Conservation (phyloP, 345 rosid species). For the Excoecaria cochinchinensis region DNA sequence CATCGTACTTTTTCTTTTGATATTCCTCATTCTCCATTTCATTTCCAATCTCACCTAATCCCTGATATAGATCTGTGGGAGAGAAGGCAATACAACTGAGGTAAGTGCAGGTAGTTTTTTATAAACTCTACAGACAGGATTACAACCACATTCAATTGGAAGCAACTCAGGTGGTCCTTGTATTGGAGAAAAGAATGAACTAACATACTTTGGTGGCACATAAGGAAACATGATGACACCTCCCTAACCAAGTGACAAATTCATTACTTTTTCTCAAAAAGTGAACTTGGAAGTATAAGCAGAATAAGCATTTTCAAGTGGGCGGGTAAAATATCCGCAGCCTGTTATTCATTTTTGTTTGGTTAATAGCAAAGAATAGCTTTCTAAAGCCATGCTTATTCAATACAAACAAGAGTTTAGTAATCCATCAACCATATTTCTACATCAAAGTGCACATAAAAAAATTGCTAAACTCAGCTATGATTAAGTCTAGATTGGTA, state of each 20-base stretch:
- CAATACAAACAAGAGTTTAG: not conserved
- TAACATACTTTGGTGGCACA: not conserved
- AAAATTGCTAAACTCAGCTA: not conserved
- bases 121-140: not conserved
- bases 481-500: not conserved
- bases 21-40: slow-evolving; percentile 93
- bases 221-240: not conserved
- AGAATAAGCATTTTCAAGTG: not conserved
- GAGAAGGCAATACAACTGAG: not conserved
- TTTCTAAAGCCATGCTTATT: not conserved
- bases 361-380: not conserved
- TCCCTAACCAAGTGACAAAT: not conserved
- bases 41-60: slow-evolving; percentile 75
- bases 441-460: not conserved
- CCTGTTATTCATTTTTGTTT: not conserved
- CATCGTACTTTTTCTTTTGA: slow-evolving; percentile 63
- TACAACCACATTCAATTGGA: not conserved
- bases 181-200: not conserved
- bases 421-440: not conserved
- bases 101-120: not conserved
- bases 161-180: not conserved
- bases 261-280: not conserved
- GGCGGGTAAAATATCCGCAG: not conserved
- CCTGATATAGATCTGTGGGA: slow-evolving; percentile 60
- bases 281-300: not conserved